Conservation (phyloP, 164 flowering plant species). For the Akebia trifoliata region DNA sequence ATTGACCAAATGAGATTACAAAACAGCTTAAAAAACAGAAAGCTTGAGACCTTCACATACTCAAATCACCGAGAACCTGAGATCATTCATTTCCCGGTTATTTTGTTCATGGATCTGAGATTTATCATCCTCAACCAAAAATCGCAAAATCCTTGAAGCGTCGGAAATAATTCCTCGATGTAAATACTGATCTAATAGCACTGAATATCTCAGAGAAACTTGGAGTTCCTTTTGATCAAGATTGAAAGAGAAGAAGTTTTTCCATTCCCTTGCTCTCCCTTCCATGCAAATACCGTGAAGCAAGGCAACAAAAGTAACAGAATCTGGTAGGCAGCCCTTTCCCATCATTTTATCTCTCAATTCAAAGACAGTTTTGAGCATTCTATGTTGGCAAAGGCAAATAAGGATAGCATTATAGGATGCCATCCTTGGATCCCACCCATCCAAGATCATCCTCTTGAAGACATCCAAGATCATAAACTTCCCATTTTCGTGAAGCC, state of each 20-base stretch:
- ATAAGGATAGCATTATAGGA: conserved; percentile 51
- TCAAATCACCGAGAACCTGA: conserved; percentile 16
- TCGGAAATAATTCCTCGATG: conserved; percentile 34
- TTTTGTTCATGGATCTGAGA: conserved; percentile 14
- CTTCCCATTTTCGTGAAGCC: conserved; percentile 19
- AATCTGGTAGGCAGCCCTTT: conserved; percentile 42
- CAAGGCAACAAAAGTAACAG: conserved; percentile 56
- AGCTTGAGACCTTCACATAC: not conserved
- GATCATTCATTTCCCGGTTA: conserved; percentile 6
- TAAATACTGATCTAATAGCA: conserved; percentile 35
- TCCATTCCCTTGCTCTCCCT: conserved; percentile 62
- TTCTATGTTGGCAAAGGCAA: conserved; percentile 58
- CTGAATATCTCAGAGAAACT: conserved; percentile 48
- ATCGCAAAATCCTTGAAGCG: conserved; percentile 48
- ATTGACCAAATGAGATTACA: not conserved
- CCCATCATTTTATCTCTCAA: conserved; percentile 40
- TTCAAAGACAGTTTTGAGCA: conserved; percentile 52
- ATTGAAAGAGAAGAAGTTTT: conserved; percentile 30
- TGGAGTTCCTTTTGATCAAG: conserved; percentile 40
- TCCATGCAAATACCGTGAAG: conserved; percentile 59
- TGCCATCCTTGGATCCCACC: conserved; percentile 43
- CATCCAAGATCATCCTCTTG: conserved; percentile 49
- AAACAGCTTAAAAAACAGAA: not conserved
- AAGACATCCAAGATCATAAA: conserved; percentile 39
- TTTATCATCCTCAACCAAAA: conserved; percentile 31